Percentiles rank a stretch among this genome's conserved stretches.
Conservation (phyloP, 2,329 filamentous ascomycete species). For the Rhynchosporium graminicola region DNA sequence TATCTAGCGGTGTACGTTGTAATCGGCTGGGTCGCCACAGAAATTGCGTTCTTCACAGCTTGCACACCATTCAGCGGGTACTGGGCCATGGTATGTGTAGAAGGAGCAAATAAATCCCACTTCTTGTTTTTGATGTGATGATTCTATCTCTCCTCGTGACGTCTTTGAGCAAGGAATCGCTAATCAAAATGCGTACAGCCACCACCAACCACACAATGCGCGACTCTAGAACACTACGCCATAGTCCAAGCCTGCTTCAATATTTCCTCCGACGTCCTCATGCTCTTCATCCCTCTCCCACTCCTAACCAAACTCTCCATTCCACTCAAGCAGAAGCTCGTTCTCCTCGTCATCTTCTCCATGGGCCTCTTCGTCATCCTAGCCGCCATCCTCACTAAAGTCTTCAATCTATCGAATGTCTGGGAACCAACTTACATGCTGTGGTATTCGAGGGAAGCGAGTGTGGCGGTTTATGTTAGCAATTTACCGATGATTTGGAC, state of each 20-base stretch:
- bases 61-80: constrained; percentile 57
- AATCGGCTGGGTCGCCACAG: constrained; percentile 51
- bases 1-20: constrained; percentile 51
- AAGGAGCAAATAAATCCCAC: too few relatives aligned
- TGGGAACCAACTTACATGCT: constrained; percentile 40
- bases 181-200: constrained; percentile 42
- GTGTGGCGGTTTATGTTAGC: constrained; percentile 53
- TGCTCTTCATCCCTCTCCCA: constrained; percentile 58
- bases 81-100: constrained; percentile 48
- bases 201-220: constrained; percentile 53
- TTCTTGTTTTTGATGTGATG: too few relatives aligned
- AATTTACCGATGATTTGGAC: constrained; percentile 54
- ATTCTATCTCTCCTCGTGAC: too few relatives aligned
- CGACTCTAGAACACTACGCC: constrained; percentile 55
- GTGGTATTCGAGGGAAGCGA: constrained; percentile 55
- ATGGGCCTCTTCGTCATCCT: constrained; percentile 50
- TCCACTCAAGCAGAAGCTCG: constrained; percentile 51
- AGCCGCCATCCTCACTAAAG: constrained; percentile 50
- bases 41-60: constrained; percentile 51
- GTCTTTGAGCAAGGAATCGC: too few relatives aligned
- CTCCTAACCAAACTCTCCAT: constrained; percentile 51
- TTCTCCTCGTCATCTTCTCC: constrained; percentile 49
- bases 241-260: constrained; percentile 60
- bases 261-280: constrained; percentile 58
- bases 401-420: constrained; percentile 44